Percentiles rank a stretch among this genome's conserved stretches.
Conservation (phyloP, 345 rosid genomes). For the Gossypium australe region DNA sequence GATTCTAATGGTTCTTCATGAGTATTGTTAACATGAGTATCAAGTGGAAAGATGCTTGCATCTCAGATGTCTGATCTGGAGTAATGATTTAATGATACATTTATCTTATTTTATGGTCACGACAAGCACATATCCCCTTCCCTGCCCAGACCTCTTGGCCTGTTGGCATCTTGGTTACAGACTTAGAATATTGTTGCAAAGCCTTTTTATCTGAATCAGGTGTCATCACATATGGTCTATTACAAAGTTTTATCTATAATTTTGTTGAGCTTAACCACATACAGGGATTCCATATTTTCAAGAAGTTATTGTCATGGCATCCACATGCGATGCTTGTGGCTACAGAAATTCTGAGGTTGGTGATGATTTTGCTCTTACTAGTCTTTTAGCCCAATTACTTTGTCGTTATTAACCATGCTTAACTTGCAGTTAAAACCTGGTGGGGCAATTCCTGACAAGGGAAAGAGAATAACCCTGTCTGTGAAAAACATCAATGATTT, state of each 20-base stretch:
- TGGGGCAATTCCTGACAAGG: constrained; percentile 80
- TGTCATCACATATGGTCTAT: not conserved
- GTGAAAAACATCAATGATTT: constrained; percentile 58
- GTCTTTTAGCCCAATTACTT: not conserved
- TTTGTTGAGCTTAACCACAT: constrained; percentile 37
- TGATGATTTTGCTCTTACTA: constrained; percentile 4
- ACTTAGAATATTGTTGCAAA: not conserved
- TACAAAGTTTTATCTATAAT: not conserved
- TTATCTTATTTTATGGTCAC: not conserved
- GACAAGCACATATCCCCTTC: not conserved
- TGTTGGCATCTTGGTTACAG: not conserved
- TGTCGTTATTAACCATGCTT: constrained; percentile 12
- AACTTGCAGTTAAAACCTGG: constrained; percentile 78
- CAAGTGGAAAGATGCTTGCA: not conserved
- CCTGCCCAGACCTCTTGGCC: not conserved
- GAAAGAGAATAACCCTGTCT: constrained; percentile 57
- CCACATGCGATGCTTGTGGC: constrained; percentile 82
- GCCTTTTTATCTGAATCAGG: not conserved
- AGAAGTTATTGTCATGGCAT: constrained; percentile 98
- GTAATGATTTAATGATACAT: not conserved
- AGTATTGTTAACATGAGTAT: not conserved
- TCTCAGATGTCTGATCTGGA: not conserved
- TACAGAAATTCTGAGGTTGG: constrained; percentile 95
- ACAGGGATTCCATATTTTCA: constrained; percentile 92
- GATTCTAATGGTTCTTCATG: not conserved